A percentile compares a stretch with the other conserved stretches of the same genome.
Evolutionary conservation across 208 protist genomes (phyloP).

Genomic region (Leishmania aethiopica): DNA sequence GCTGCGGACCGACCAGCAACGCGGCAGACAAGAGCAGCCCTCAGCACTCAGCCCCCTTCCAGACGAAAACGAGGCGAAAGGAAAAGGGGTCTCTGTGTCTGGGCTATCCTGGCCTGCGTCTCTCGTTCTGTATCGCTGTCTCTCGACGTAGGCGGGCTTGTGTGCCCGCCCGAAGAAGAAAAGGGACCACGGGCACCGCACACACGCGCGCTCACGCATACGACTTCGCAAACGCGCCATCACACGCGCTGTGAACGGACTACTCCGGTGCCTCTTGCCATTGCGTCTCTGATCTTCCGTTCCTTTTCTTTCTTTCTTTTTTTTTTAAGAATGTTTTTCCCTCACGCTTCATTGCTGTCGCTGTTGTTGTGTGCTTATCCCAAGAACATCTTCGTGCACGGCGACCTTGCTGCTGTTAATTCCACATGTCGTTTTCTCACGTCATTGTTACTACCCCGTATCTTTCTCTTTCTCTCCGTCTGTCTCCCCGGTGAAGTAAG

Average conservation of each 20-base stretch:
- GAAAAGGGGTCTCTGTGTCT: no score
- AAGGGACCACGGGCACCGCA: no score
- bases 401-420: not conserved
- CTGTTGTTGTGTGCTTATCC: not conserved
- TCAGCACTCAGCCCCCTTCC: not conserved
- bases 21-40: not conserved
- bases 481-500: not conserved
- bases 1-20: not conserved
- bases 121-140: not conserved
- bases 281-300: not conserved
- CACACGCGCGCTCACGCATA: no score
- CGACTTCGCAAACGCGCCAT: no score
- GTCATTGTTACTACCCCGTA: not conserved
- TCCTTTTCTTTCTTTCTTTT: not conserved
- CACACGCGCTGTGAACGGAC: no score
- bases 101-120: no score
- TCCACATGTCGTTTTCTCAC: not conserved
- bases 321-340: not conserved
- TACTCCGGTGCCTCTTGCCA: not conserved
- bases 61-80: not conserved
- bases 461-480: not conserved
- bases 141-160: not conserved
- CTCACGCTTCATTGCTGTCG: not conserved
- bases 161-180: not conserved
- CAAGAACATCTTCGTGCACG: not conserved